A percentile compares a stretch with the other conserved stretches of the same genome.
These are phyloP conservation scores for Dimocarpus longan DNA, from an alignment of 345 rosid species.

Conservation along the genomic window DNA sequence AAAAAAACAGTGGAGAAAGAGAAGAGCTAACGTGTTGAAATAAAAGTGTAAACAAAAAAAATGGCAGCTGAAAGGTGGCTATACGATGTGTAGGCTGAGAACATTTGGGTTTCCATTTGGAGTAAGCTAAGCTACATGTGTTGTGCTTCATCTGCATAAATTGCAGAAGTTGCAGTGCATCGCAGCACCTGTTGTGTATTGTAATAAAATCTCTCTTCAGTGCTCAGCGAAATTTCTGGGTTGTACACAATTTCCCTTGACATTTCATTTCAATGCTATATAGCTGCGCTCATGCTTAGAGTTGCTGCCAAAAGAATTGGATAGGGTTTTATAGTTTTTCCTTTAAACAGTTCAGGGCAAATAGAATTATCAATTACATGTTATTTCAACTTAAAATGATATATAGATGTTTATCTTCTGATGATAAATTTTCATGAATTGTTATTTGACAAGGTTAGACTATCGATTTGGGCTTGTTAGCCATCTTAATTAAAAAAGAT, in stretches of 20 bases:
- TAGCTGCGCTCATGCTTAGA: not conserved
- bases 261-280: slow-evolving; percentile 21
- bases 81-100: slow-evolving; percentile 20
- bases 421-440: too few species aligned
- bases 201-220: not conserved
- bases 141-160: not conserved
- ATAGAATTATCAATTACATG: too few species aligned
- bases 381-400: too few species aligned
- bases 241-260: slow-evolving; percentile 21
- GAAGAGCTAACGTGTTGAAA: slow-evolving; percentile 12
- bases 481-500: too few species aligned
- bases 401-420: too few species aligned
- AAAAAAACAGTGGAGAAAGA: not conserved
- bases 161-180: not conserved
- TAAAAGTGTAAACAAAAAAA: not conserved
- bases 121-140: slow-evolving; percentile 23
- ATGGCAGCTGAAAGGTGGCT: slow-evolving; percentile 21
- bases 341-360: too few species aligned
- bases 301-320: slow-evolving; percentile 9
- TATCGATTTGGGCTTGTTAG: too few species aligned
- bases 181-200: not conserved
- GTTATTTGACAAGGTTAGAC: too few species aligned
- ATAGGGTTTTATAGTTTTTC: slow-evolving; percentile 12
- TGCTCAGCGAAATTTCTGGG: slow-evolving; percentile 41
- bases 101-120: slow-evolving; percentile 28